phyloP scores from a whole-genome alignment of 228 moss, liverwort and hornwort species.

The Sphagnum fallax region DNA sequence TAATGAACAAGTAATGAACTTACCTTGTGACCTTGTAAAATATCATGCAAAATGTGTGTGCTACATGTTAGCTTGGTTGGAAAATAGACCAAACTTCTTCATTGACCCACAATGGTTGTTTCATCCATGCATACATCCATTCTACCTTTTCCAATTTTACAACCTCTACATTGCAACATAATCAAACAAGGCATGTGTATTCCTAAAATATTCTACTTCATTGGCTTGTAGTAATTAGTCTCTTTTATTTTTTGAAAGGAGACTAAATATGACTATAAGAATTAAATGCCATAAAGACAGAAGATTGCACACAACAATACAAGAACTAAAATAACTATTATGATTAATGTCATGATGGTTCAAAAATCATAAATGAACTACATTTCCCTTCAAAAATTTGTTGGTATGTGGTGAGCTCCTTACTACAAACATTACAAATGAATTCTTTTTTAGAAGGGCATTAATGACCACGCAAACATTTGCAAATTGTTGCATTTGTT shows the following conservation, averaged over 20 bases:
- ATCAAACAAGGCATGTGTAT: too few relatives aligned
- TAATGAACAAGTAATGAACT: not conserved
- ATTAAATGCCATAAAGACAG: too few relatives aligned
- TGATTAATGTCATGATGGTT: too few relatives aligned
- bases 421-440: slow-evolving; percentile 89
- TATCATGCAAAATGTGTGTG: slow-evolving; percentile 88
- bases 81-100: slow-evolving; percentile 99
- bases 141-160: slow-evolving; percentile 91
- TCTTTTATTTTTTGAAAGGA: too few relatives aligned
- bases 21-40: slow-evolving; percentile 99
- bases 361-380: slow-evolving; percentile 1
- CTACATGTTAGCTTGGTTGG: slow-evolving; percentile 84
- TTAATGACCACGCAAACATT: slow-evolving; percentile 95
- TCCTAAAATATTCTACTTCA: too few relatives aligned
- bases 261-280: too few relatives aligned
- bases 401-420: slow-evolving; percentile 96
- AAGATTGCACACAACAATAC: too few relatives aligned
- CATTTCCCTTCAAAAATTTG: slow-evolving; percentile 99
- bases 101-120: slow-evolving; percentile 88
- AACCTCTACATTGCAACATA: slow-evolving; percentile 50
- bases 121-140: slow-evolving; percentile 98
- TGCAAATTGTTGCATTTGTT: slow-evolving; percentile 98
- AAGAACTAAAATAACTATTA: too few relatives aligned
- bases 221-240: too few relatives aligned
- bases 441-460: slow-evolving; percentile 84